These are phyloP conservation scores for Escallonia herrerae DNA, from an alignment of 129 eudicot genomes.

Conservation along the genomic window DNA sequence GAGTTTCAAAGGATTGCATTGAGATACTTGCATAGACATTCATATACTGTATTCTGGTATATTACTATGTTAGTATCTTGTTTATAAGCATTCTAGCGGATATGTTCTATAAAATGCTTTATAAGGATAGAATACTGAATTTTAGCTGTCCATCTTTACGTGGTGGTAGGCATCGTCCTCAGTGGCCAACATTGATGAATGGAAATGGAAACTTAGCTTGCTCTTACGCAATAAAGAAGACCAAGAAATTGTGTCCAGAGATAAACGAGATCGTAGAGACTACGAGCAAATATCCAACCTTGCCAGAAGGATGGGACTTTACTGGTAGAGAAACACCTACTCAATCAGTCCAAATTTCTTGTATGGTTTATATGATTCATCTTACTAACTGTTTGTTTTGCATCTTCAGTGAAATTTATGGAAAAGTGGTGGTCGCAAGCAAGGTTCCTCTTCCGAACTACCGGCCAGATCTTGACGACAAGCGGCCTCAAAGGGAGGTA, in stretches of 20 bases:
- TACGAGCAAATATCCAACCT: slow-evolving; percentile 49
- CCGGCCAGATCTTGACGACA: slow-evolving; percentile 91
- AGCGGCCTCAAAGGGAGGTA: slow-evolving; percentile 98
- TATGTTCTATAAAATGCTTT: no score
- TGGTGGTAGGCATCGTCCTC: slow-evolving; percentile 81
- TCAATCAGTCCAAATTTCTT: not conserved
- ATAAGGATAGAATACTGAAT: no score
- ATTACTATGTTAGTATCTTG: no score
- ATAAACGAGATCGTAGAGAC: slow-evolving; percentile 51
- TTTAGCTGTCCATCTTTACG: not conserved
- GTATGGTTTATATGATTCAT: not conserved
- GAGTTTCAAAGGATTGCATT: no score
- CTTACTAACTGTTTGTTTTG: not conserved
- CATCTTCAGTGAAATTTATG: slow-evolving; percentile 61
- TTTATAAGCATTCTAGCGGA: no score
- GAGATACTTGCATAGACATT: no score
- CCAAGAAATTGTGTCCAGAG: slow-evolving; percentile 50
- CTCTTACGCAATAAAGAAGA: slow-evolving; percentile 30
- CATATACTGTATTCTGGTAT: no score
- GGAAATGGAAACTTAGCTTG: slow-evolving; percentile 40
- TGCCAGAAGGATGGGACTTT: slow-evolving; percentile 51
- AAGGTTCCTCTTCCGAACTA: slow-evolving; percentile 92
- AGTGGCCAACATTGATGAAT: slow-evolving; percentile 59
- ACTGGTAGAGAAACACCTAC: slow-evolving; percentile 28
- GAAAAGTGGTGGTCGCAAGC: slow-evolving; percentile 86